Evolutionary conservation across 768 basidiomycete species (phyloP).

Genomic region (Pulveroboletus frians): DNA sequence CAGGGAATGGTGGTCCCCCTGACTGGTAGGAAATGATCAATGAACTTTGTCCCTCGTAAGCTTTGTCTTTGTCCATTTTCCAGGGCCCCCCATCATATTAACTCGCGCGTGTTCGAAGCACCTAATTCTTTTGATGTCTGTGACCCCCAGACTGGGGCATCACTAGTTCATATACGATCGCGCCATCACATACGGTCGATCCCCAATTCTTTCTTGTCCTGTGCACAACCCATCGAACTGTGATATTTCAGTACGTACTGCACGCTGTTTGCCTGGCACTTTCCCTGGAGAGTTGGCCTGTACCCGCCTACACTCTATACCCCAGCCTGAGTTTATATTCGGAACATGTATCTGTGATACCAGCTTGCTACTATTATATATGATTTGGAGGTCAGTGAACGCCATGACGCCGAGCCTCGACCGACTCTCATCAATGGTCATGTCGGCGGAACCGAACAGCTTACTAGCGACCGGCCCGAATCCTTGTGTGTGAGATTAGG

Average conservation of each 20-base stretch:
- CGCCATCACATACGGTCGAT: conserved; percentile 3
- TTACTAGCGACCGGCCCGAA: background rate
- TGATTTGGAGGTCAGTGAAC: background rate
- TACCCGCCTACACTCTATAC: conserved; percentile 6
- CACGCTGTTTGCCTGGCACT: conserved; percentile 4
- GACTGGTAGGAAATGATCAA: conserved; percentile 25
- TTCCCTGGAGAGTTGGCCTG: background rate
- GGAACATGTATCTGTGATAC: conserved; percentile 1
- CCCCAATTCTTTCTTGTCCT: conserved; percentile 3
- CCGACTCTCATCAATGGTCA: background rate
- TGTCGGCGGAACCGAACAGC: background rate
- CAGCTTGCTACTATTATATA: background rate
- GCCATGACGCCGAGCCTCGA: background rate
- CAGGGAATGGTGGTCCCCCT: conserved; percentile 10
- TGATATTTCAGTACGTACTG: conserved; percentile 6
- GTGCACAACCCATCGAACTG: conserved; percentile 1
- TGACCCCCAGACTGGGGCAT: conserved; percentile 10
- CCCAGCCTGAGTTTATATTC: conserved; percentile 2
- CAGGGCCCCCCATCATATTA: background rate
- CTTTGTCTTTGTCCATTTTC: background rate
- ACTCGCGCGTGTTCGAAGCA: conserved; percentile 6
- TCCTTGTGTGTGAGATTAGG: conserved; percentile 21
- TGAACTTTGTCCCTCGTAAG: conserved; percentile 9
- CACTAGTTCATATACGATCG: conserved; percentile 9
- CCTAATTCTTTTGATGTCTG: background rate